A percentile compares a stretch with the other conserved stretches of the same genome.
phyloP scores from a whole-genome alignment of 768 basidiomycete genomes.

The Tulasnella sp. region DNA sequence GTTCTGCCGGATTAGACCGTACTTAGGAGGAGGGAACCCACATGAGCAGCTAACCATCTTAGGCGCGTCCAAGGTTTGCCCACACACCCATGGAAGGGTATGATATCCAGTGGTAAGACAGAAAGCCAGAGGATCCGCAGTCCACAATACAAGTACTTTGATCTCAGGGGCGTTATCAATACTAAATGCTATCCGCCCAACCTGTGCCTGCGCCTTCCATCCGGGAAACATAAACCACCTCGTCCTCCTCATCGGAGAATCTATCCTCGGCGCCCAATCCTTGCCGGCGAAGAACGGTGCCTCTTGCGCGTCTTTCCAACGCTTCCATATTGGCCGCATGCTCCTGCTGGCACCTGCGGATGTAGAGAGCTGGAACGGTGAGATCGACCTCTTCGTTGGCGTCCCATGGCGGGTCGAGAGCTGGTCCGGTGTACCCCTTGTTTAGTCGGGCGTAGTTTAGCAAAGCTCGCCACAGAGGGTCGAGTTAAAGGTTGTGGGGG shows the following conservation, averaged over 20 bases:
- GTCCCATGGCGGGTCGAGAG: not conserved
- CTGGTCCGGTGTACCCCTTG: not conserved
- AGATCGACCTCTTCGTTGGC: not conserved
- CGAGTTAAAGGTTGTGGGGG: not conserved
- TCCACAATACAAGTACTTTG: too few species aligned
- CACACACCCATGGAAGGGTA: too few species aligned
- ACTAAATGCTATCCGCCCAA: not conserved
- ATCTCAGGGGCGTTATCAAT: too few species aligned
- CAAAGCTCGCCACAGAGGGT: not conserved
- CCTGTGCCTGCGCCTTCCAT: not conserved
- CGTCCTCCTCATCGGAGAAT: not conserved
- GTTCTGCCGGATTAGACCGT: too few species aligned
- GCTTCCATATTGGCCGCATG: not conserved
- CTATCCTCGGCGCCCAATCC: not conserved
- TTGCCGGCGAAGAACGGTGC: not conserved
- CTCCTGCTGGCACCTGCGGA: not conserved
- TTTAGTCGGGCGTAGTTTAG: slow-evolving; percentile 1
- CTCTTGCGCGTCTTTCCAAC: not conserved
- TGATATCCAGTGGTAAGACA: too few species aligned
- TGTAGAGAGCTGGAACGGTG: not conserved
- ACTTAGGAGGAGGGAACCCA: too few species aligned
- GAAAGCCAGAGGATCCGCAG: too few species aligned
- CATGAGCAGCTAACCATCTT: too few species aligned
- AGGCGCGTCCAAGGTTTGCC: too few species aligned
- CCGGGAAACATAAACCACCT: not conserved